A percentile compares a stretch with the other conserved stretches of the same genome.
Evolutionary conservation across 148 eudicot genomes (phyloP).

Genomic region (Vaccinium darrowii): DNA sequence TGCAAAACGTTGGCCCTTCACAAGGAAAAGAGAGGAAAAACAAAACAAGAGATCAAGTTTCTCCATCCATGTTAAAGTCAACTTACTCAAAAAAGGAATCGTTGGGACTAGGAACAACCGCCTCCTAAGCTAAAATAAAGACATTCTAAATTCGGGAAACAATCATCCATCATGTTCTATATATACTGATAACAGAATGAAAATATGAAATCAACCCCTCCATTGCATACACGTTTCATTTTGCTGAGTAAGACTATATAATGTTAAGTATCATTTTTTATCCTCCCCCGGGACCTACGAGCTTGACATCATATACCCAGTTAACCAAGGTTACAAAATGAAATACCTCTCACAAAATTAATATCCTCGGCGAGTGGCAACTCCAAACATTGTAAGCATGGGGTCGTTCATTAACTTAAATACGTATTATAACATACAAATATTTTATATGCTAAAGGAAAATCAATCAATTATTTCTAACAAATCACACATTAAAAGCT

Average conservation of each 20-base stretch:
- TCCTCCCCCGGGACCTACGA: too few relatives aligned
- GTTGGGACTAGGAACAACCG: slow-evolving; percentile 2
- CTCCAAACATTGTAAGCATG: too few relatives aligned
- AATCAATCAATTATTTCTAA: too few relatives aligned
- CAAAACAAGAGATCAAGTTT: background rate
- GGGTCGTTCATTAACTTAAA: too few relatives aligned
- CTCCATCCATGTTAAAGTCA: background rate
- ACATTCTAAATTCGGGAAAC: background rate
- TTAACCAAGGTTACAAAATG: background rate
- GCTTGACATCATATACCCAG: background rate
- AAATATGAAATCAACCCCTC: background rate
- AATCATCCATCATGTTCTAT: background rate
- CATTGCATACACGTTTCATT: background rate
- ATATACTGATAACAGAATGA: background rate
- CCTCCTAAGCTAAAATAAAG: background rate
- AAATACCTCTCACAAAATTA: background rate
- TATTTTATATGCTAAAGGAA: too few relatives aligned
- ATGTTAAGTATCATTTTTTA: background rate
- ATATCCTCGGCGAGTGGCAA: too few relatives aligned
- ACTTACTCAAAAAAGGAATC: background rate
- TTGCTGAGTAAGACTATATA: background rate
- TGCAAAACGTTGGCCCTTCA: slow-evolving; percentile 74
- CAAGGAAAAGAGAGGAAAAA: background rate
- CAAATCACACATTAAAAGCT: too few relatives aligned
- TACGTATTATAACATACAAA: too few relatives aligned